Conservation (phyloP, 176 grass and related monocot species). For the Cenchrus americanus region DNA sequence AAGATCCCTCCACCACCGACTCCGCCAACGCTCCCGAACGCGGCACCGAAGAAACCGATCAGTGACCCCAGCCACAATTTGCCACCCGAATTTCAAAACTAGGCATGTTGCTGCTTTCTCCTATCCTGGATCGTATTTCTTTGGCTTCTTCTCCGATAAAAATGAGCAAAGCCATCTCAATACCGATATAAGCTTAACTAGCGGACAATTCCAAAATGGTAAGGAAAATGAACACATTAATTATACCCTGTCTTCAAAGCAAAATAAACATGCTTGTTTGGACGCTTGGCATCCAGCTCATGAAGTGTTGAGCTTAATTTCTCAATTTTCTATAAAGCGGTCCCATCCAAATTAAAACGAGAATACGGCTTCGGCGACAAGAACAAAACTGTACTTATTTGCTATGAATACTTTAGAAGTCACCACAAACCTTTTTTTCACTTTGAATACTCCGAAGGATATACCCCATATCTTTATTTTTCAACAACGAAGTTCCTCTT, state of each 20-base stretch:
- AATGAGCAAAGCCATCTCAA: slow-evolving; percentile 34
- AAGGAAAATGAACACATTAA: slow-evolving; percentile 26
- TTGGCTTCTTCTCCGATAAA: slow-evolving; percentile 79
- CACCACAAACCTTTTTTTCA: slow-evolving; percentile 78
- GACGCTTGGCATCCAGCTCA: slow-evolving; percentile 61
- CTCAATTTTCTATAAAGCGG: slow-evolving; percentile 75
- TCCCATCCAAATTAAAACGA: slow-evolving; percentile 21
- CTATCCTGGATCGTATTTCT: slow-evolving; percentile 73
- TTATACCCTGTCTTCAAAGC: slow-evolving; percentile 81
- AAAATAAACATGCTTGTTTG: slow-evolving; percentile 88
- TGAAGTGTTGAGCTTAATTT: slow-evolving; percentile 79
- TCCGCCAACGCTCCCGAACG: no score
- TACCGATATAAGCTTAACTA: neutral
- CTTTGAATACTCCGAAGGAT: slow-evolving; percentile 76
- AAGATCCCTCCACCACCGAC: no score
- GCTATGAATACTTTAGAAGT: slow-evolving; percentile 8
- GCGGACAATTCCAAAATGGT: neutral
- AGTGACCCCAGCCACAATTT: no score
- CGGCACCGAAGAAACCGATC: no score
- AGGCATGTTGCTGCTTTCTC: slow-evolving; percentile 47
- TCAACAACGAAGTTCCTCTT: slow-evolving; percentile 78
- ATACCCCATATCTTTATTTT: slow-evolving; percentile 93
- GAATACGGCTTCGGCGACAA: neutral
- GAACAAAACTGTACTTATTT: neutral
- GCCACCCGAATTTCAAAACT: no score